Evolutionary conservation across 805 yeast genomes (phyloP).

Genomic region (Wickerhamiella musiphila): DNA sequence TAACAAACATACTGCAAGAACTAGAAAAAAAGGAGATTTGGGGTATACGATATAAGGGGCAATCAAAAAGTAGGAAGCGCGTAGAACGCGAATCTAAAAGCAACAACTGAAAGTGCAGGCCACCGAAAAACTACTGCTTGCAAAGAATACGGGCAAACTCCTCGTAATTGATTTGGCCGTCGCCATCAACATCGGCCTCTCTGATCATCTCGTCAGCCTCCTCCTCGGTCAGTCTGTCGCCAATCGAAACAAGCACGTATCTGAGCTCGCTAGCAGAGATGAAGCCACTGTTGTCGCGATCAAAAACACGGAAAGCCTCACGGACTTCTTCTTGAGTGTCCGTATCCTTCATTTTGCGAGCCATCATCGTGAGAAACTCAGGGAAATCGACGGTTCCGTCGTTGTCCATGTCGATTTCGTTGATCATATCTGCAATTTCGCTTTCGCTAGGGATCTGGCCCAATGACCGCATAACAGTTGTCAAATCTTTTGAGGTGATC

Average conservation of each 20-base stretch:
- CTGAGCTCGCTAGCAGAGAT: constrained; percentile 92
- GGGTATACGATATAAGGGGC: no score
- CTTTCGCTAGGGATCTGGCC: constrained; percentile 95
- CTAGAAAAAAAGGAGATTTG: no score
- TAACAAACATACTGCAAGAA: no score
- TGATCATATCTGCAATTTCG: constrained; percentile 91
- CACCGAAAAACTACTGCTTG: constrained; percentile 8
- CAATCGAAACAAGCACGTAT: constrained; percentile 93
- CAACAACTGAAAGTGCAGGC: no score
- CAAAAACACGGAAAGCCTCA: constrained; percentile 97
- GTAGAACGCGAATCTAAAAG: no score
- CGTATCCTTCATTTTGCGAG: constrained; percentile 86
- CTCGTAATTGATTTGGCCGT: constrained; percentile 92
- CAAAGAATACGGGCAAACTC: constrained; percentile 80
- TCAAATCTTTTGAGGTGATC: constrained; percentile 87
- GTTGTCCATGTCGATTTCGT: constrained; percentile 90
- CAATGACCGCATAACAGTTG: constrained; percentile 97
- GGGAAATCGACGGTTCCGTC: constrained; percentile 78
- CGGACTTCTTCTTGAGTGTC: constrained; percentile 94
- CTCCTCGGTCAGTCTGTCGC: constrained; percentile 89
- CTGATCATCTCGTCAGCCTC: constrained; percentile 95
- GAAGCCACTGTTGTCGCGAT: constrained; percentile 84
- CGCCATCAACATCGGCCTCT: constrained; percentile 82
- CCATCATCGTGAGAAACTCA: constrained; percentile 73
- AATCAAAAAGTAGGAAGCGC: no score